phyloP scores from a whole-genome alignment of 2,329 filamentous ascomycete species.

The Phyllosticta paracitricarpa region DNA sequence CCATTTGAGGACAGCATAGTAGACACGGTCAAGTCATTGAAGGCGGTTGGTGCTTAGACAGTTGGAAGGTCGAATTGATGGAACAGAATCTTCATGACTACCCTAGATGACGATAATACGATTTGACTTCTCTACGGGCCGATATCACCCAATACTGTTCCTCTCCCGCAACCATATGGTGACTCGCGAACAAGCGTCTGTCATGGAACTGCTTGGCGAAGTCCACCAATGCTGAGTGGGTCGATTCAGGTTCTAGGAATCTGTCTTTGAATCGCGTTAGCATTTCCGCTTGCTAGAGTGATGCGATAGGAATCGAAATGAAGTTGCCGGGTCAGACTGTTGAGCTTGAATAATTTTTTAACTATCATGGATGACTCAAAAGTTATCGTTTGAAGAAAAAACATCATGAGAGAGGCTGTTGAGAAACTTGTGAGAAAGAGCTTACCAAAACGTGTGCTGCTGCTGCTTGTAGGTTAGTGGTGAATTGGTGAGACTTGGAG shows the following conservation, averaged over 20 bases:
- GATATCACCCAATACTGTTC: no score
- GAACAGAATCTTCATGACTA: background rate
- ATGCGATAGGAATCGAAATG: background rate
- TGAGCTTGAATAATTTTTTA: constrained; percentile 40
- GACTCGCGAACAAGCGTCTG: no score
- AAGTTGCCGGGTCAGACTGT: constrained; percentile 37
- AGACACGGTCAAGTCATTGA: constrained; percentile 55
- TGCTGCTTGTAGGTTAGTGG: background rate
- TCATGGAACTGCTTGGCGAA: no score
- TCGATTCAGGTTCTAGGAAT: no score
- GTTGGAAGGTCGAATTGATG: background rate
- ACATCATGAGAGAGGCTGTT: constrained; percentile 14
- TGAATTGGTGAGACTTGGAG: background rate
- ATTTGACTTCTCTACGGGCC: background rate
- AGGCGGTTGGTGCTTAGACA: constrained; percentile 39
- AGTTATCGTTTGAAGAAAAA: constrained; percentile 29
- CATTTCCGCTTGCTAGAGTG: background rate
- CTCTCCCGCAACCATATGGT: no score
- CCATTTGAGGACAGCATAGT: constrained; percentile 48
- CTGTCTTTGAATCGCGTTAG: background rate
- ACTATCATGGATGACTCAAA: constrained; percentile 26
- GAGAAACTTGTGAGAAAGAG: background rate
- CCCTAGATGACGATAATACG: background rate
- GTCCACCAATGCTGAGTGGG: no score
- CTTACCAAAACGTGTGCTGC: constrained; percentile 15